A percentile compares a stretch with the other conserved stretches of the same genome.
These are phyloP conservation scores for Pistacia integerrima DNA, from an alignment of 345 rosid species.

Conservation along the genomic window DNA sequence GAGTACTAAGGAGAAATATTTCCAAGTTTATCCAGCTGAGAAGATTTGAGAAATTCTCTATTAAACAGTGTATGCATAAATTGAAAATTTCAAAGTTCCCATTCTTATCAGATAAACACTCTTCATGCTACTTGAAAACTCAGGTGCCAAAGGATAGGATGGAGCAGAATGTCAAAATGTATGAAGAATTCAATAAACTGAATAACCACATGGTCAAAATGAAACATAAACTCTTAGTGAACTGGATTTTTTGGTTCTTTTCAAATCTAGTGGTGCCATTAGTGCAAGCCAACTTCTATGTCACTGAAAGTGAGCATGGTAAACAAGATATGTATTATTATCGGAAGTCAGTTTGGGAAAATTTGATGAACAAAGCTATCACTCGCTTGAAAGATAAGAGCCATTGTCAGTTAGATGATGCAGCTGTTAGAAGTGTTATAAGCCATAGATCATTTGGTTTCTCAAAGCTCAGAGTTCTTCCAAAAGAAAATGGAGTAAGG, in stretches of 20 bases:
- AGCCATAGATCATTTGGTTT: conserved; percentile 49
- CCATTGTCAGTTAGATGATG: conserved; percentile 42
- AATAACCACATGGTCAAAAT: conserved; percentile 28
- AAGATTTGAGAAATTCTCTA: conserved; percentile 62
- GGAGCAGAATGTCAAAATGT: conserved; percentile 22
- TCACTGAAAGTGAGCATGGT: conserved; percentile 77
- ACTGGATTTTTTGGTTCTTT: conserved; percentile 88
- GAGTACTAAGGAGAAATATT: conserved; percentile 59
- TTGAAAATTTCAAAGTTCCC: conserved; percentile 51
- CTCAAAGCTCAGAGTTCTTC: conserved; percentile 69
- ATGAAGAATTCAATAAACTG: conserved; percentile 24
- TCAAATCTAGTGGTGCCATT: conserved; percentile 62
- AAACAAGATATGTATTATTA: conserved; percentile 56
- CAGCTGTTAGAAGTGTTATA: conserved; percentile 35
- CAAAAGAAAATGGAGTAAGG: conserved; percentile 66
- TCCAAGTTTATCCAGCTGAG: conserved; percentile 62
- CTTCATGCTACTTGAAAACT: conserved; percentile 29
- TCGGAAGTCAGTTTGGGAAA: conserved; percentile 62
- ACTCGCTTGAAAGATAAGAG: conserved; percentile 33
- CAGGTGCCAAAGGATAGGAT: conserved; percentile 21
- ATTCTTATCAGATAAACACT: conserved; percentile 45
- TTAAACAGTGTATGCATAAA: conserved; percentile 58
- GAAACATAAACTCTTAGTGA: conserved; percentile 43
- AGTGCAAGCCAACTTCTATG: conserved; percentile 73
- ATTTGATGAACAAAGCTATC: conserved; percentile 41